Base-by-base conservation (phyloP, 345 rosid genomes). In the Excoecaria agallocha region DNA sequence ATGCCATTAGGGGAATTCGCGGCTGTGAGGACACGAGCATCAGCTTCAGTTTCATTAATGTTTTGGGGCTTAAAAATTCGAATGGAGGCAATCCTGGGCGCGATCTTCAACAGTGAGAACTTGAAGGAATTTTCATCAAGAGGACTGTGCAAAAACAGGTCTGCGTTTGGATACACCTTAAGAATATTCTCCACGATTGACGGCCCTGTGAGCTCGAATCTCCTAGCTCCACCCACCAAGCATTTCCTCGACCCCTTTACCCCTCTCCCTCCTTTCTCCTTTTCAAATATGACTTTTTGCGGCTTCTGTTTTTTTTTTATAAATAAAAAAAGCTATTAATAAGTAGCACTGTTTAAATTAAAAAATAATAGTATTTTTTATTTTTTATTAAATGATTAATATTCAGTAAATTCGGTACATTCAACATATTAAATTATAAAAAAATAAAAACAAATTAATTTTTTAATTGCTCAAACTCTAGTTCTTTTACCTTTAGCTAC, bases 181-280 rank as follows among this genome's bases (percentile, higher is more conserved):
- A 94, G 87, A 50, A 94, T 74, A 61, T 84, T 89, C 79, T 89
- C 87, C 16, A 92, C 74, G 6, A 94, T 92, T 52, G 98, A 94
- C 38, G 95, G 98, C 19, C 98, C 98, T 0, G 98, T 91, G 49
- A 94, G 78, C 84, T 92, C 98, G 69, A 94, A 94, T 78, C 97
- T 84, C 66, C 98, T 81, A 12, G 98, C 98, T 52, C 95, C 97
- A 50, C 98, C 98, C 0, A 92, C 98, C 84, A 94, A 85, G 82
- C 98, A 94, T n/a, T n/a, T n/a, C n/a, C n/a, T n/a, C n/a, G 82
- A 73, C 73, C 74, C 41, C 52, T 60, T 30, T 30, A 30, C 30
- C 30, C 30, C 67, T 64, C 39, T 62, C 12, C 64, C 66, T 62
- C 54, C 43, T 68, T 77, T 52, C 58, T 66, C 54, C 78, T 81